Evolutionary conservation across 306 rosid species (phyloP).

Genomic region (Astragalus membranaceus): DNA sequence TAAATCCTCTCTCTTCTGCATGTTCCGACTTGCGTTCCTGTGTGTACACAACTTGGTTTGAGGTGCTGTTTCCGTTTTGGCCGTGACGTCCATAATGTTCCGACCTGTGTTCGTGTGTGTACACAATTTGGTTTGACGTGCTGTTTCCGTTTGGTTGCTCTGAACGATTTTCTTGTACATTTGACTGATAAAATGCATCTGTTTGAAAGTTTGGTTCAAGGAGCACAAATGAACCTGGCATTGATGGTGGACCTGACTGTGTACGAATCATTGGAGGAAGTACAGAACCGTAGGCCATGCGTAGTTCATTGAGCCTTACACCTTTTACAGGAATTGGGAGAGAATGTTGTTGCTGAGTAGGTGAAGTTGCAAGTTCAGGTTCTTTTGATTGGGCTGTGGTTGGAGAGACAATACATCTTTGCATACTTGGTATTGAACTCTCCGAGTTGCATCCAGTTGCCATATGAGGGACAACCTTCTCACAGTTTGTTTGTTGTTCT

Average conservation of each 20-base stretch:
- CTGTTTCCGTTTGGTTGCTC: conserved; percentile 40
- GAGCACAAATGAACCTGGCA: conserved; percentile 39
- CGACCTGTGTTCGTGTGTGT: conserved; percentile 38
- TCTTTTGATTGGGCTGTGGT: conserved; percentile 57
- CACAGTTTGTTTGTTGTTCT: conserved; percentile 40
- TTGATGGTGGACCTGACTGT: conserved; percentile 45
- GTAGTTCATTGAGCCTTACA: conserved; percentile 40
- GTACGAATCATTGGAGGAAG: conserved; percentile 47
- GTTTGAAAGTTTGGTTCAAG: conserved; percentile 46
- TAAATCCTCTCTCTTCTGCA: conserved; percentile 49
- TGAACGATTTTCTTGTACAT: conserved; percentile 34
- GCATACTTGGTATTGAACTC: conserved; percentile 39
- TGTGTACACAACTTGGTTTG: conserved; percentile 29
- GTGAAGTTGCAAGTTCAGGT: conserved; percentile 46
- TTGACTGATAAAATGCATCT: conserved; percentile 49
- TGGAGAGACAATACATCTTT: conserved; percentile 35
- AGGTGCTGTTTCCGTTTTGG: conserved; percentile 27
- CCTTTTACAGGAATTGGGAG: conserved; percentile 63
- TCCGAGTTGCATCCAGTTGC: conserved; percentile 40
- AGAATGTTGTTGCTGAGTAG: conserved; percentile 43
- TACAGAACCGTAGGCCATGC: conserved; percentile 45
- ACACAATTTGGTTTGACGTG: conserved; percentile 25
- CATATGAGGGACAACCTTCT: conserved; percentile 25
- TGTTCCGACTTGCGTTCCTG: conserved; percentile 46
- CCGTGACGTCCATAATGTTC: conserved; percentile 34